A percentile compares a stretch with the other conserved stretches of the same genome.
Conservation (phyloP, 1,284 basidiomycete species). For the Puccinia coronata region DNA sequence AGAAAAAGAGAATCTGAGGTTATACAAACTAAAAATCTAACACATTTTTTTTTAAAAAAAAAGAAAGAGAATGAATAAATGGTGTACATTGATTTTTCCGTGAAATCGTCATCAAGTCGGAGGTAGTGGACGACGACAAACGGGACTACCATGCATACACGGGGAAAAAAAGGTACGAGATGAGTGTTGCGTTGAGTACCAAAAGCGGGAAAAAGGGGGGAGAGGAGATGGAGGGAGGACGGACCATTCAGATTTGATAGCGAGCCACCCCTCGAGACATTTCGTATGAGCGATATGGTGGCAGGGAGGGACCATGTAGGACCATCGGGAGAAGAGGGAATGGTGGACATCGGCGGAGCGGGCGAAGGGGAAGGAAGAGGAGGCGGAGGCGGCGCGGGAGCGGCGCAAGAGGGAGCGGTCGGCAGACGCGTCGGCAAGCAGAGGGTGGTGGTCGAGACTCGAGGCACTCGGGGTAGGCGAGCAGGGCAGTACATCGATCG, state of each 20-base stretch:
- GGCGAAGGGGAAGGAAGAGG: slow-evolving; percentile 6
- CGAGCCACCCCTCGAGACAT: slow-evolving; percentile 56
- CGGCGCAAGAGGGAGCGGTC: neutral
- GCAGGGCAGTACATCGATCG: slow-evolving; percentile 51
- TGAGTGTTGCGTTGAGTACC: too few relatives aligned
- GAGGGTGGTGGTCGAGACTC: neutral
- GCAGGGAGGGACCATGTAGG: slow-evolving; percentile 56
- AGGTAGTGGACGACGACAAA: slow-evolving; percentile 52
- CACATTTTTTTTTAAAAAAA: too few relatives aligned
- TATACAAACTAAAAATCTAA: too few relatives aligned
- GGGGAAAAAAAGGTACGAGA: neutral
- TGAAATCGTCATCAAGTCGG: slow-evolving; percentile 50
- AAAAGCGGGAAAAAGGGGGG: neutral
- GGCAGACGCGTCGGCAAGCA: neutral
- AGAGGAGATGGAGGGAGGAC: neutral
- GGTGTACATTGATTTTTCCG: too few relatives aligned
- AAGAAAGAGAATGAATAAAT: too few relatives aligned
- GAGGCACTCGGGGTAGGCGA: slow-evolving; percentile 5
- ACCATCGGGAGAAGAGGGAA: slow-evolving; percentile 35
- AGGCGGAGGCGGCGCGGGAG: neutral
- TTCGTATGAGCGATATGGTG: slow-evolving; percentile 55
- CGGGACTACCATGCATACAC: slow-evolving; percentile 42
- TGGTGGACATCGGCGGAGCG: slow-evolving; percentile 2
- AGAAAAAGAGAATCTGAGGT: too few relatives aligned
- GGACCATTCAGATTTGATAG: slow-evolving; percentile 53